Percentiles rank a stretch among this genome's conserved stretches.
These are phyloP conservation scores for Phytophthora agathidicida DNA, from an alignment of 352 stramenopile species.

Conservation along the genomic window DNA sequence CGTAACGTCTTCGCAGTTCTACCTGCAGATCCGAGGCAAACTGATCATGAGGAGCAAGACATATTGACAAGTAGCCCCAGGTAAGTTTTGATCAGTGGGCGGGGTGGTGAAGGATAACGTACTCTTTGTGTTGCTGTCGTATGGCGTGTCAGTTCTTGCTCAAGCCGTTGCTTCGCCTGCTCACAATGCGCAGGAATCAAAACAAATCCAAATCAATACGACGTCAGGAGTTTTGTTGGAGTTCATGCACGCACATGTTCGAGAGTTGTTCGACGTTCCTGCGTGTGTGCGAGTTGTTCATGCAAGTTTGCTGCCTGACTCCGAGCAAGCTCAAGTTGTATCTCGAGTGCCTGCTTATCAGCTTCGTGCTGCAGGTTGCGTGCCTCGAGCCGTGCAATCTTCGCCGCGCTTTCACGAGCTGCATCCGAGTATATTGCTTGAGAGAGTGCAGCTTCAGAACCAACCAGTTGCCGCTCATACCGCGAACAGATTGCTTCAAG, in stretches of 20 bases:
- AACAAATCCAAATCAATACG: not conserved
- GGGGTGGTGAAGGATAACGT: not conserved
- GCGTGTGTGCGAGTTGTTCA: constrained; percentile 27
- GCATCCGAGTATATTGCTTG: constrained; percentile 50
- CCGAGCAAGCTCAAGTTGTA: constrained; percentile 28
- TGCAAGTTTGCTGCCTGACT: constrained; percentile 23
- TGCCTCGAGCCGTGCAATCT: constrained; percentile 40
- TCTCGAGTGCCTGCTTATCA: constrained; percentile 38
- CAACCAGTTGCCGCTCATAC: constrained; percentile 62
- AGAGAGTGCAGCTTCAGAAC: constrained; percentile 54
- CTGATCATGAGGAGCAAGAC: constrained; percentile 22
- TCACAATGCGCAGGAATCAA: constrained; percentile 1
- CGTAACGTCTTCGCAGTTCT: constrained; percentile 64
- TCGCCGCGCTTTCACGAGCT: constrained; percentile 45
- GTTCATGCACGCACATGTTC: constrained; percentile 25
- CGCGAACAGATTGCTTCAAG: constrained; percentile 41
- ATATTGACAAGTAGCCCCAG: not conserved
- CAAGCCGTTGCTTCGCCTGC: constrained; percentile 32
- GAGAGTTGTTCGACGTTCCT: constrained; percentile 29
- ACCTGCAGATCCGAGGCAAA: constrained; percentile 58
- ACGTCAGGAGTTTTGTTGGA: not conserved
- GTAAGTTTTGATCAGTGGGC: no score
- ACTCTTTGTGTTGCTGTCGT: constrained; percentile 44
- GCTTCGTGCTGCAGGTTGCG: constrained; percentile 34
- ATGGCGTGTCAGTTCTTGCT: constrained; percentile 35